Percentiles rank a stretch among this genome's conserved stretches.
These are phyloP conservation scores for Medakamo hakoo DNA, from an alignment of 139 green algal genomes.

Conservation along the genomic window DNA sequence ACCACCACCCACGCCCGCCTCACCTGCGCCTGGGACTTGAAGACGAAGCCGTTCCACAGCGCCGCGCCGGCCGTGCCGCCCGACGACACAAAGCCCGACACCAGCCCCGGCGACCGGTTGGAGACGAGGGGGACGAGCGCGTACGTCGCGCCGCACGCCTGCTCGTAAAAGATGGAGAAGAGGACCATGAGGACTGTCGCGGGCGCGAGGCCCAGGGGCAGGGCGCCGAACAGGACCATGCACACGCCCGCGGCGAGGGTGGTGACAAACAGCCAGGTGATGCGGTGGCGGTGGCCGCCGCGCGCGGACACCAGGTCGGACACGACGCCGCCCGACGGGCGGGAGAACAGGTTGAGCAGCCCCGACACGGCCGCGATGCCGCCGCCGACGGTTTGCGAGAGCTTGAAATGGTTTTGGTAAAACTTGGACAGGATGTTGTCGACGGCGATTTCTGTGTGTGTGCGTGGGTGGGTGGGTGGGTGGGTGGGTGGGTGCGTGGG, in stretches of 20 bases:
- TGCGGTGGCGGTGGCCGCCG: conserved; percentile 54
- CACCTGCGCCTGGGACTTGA: background rate
- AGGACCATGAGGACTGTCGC: background rate
- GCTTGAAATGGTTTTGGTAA: conserved; percentile 36
- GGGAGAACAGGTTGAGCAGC: conserved; percentile 81
- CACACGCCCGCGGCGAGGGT: background rate
- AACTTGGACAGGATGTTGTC: conserved; percentile 13
- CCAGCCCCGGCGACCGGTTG: background rate
- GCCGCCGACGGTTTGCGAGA: conserved; percentile 34
- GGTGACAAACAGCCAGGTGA: conserved; percentile 40
- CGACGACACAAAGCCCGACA: background rate
- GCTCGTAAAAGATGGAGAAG: background rate
- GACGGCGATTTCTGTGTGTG: conserved; percentile 11
- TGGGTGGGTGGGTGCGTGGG: too few species aligned
- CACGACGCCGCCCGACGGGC: conserved; percentile 53
- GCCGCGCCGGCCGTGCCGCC: background rate
- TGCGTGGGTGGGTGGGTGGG: conserved; percentile 16
- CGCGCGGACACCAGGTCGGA: conserved; percentile 33
- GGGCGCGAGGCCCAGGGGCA: background rate
- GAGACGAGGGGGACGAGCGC: background rate
- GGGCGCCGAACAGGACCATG: background rate
- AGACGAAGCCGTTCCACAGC: background rate
- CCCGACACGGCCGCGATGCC: conserved; percentile 63
- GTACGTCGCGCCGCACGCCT: background rate
- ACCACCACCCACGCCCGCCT: too few species aligned